These are phyloP conservation scores for Larix kaempferi DNA, from an alignment of 75 land plant genomes.

Conservation along the genomic window DNA sequence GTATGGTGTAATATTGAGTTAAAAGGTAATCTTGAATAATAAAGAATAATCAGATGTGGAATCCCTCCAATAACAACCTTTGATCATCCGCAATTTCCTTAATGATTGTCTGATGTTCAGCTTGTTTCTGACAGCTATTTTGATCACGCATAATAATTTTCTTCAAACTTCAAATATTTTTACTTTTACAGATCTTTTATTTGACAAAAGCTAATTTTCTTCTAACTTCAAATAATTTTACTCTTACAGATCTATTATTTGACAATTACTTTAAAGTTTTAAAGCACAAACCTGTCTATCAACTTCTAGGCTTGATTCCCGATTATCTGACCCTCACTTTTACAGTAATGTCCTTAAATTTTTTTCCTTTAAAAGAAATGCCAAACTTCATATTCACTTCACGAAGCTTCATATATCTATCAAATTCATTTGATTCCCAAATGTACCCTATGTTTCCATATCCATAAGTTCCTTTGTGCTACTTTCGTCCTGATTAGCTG, in stretches of 20 bases:
- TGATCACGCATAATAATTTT: neutral
- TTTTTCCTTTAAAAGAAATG: no score
- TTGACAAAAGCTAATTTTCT: no score
- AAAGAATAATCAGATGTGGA: neutral
- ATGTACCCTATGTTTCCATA: neutral
- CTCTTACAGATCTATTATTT: no score
- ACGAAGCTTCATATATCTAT: no score
- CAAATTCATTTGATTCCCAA: no score
- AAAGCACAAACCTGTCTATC: neutral
- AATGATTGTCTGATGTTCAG: neutral
- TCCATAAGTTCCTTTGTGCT: neutral
- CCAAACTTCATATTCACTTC: no score
- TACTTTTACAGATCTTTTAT: no score
- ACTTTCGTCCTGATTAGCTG: neutral
- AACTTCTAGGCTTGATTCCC: neutral
- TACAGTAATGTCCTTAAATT: no score
- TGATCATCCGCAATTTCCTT: neutral
- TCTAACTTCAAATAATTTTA: no score
- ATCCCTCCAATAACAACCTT: neutral
- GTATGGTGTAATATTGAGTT: neutral
- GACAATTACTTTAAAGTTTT: neutral
- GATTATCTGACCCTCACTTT: no score
- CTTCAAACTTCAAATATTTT: no score
- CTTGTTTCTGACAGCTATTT: neutral
- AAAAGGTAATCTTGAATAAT: neutral